Conservation (phyloP, 2,329 filamentous ascomycete genomes). For the Penicillium sumatraense region DNA sequence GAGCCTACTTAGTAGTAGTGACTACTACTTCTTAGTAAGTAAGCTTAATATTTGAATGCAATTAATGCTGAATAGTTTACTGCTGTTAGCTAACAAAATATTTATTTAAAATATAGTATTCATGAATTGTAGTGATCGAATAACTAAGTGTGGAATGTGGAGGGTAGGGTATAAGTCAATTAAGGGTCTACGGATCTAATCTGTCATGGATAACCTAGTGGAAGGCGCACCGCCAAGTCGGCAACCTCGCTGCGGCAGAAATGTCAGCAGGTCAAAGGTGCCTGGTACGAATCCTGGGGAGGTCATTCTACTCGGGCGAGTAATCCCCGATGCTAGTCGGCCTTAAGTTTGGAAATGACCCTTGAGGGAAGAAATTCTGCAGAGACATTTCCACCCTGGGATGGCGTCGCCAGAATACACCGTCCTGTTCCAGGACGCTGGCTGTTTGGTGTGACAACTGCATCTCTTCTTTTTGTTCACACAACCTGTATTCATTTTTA, state of each 20-base stretch:
- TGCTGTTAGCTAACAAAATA: too few species aligned
- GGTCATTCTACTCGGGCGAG: conserved; percentile 59
- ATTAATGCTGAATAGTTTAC: too few species aligned
- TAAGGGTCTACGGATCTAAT: too few species aligned
- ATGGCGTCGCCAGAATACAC: conserved; percentile 61
- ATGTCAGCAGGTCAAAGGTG: conserved; percentile 48
- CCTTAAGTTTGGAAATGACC: conserved; percentile 58
- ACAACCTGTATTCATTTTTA: too few species aligned
- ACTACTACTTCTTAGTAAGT: too few species aligned
- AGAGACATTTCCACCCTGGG: conserved; percentile 59
- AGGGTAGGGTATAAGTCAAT: too few species aligned
- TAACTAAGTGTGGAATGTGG: too few species aligned
- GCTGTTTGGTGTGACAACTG: conserved; percentile 43
- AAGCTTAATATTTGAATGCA: too few species aligned
- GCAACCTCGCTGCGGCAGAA: conserved; percentile 42
- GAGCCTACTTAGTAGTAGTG: too few species aligned
- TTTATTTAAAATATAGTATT: too few species aligned
- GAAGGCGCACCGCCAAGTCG: conserved; percentile 42
- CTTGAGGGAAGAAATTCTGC: conserved; percentile 65
- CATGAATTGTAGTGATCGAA: too few species aligned
- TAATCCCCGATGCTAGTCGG: conserved; percentile 59
- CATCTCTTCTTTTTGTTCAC: conserved; percentile 34
- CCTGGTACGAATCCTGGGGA: conserved; percentile 61
- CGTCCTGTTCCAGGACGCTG: conserved; percentile 43
- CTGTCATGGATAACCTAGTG: conserved; percentile 50